Evolutionary conservation across 768 basidiomycete species (phyloP).

Genomic region (Lactarius sanguifluus): DNA sequence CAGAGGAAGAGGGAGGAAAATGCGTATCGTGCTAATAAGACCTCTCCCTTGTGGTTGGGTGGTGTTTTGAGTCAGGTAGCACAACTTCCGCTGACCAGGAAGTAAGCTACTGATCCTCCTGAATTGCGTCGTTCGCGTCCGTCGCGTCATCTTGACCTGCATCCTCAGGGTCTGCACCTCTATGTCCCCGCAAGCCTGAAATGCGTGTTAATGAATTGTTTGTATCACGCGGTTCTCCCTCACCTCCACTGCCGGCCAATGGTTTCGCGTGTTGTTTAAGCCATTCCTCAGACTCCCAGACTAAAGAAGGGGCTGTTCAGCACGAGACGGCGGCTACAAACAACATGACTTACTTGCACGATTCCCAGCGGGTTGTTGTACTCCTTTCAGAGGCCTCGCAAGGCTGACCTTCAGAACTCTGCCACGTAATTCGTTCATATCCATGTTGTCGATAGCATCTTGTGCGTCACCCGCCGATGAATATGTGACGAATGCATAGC

Average conservation of each 20-base stretch:
- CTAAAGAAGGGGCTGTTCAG: constrained; percentile 41
- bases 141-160: constrained; percentile 34
- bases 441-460: constrained; percentile 99
- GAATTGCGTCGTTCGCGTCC: constrained; percentile 38
- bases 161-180: constrained; percentile 28
- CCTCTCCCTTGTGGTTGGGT: constrained; percentile 1
- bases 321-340: constrained; percentile 8
- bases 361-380: constrained; percentile 61
- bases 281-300: constrained; percentile 98
- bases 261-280: constrained; percentile 78
- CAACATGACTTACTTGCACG: constrained; percentile 61
- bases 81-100: constrained; percentile 7
- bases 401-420: constrained; percentile 80
- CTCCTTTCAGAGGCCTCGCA: constrained; percentile 77
- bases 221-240: constrained; percentile 17
- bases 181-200: constrained; percentile 52
- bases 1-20: constrained; percentile 6
- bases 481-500: constrained; percentile 93
- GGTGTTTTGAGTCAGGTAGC: background rate
- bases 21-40: constrained; percentile 15
- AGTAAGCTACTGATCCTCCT: constrained; percentile 60
- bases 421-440: constrained; percentile 83
- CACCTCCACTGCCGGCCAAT: constrained; percentile 71
- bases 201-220: background rate
- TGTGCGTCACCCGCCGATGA: constrained; percentile 79